phyloP scores from a whole-genome alignment of 306 rosid genomes.

The Sesbania bispinosa region DNA sequence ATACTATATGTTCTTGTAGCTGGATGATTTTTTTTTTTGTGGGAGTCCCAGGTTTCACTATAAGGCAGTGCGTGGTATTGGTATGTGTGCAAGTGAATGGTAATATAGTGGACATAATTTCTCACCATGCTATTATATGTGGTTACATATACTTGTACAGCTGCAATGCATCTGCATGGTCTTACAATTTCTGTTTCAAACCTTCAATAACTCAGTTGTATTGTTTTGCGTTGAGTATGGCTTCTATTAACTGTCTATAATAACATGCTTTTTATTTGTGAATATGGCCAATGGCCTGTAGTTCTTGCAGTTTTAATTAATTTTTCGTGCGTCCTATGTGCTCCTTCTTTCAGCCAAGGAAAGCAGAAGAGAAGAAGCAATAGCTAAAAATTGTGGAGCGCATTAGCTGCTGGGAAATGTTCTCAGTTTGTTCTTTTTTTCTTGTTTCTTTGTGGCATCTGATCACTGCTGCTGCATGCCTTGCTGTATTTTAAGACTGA shows the following conservation, averaged over 20 bases:
- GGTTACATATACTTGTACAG: neutral
- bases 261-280: neutral
- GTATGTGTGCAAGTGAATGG: neutral
- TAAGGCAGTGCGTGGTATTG: neutral
- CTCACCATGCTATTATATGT: neutral
- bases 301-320: neutral
- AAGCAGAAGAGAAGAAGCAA: slow-evolving; percentile 87
- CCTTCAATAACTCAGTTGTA: neutral
- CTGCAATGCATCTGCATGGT: neutral
- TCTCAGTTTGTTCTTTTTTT: too few species aligned
- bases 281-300: neutral
- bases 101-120: neutral
- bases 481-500: slow-evolving; percentile 19
- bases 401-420: neutral
- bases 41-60: neutral
- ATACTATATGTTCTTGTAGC: neutral
- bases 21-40: neutral
- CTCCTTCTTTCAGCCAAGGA: slow-evolving; percentile 72
- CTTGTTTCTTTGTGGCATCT: too few species aligned
- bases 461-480: neutral
- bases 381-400: slow-evolving; percentile 21
- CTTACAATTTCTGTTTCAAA: neutral
- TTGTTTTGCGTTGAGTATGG: neutral
- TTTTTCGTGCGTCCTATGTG: neutral
- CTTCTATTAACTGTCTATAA: neutral